A percentile compares a stretch with the other conserved stretches of the same genome.
These are phyloP conservation scores for Phytophthora pseudosyringae DNA, from an alignment of 352 stramenopile genomes.

Conservation along the genomic window DNA sequence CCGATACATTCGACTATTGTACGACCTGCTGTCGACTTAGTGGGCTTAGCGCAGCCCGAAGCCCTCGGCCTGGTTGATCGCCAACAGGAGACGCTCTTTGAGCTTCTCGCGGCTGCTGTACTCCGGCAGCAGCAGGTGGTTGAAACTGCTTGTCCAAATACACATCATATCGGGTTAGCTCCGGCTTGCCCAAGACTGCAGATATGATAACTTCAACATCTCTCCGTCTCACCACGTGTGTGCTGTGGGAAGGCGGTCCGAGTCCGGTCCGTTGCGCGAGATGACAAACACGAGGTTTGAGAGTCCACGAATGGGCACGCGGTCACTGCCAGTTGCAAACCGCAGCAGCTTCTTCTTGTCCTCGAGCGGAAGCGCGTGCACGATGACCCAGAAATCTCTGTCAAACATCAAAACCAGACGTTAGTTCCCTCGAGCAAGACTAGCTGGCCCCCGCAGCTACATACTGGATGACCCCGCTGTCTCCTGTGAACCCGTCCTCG, in stretches of 20 bases:
- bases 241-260: conserved; percentile 79
- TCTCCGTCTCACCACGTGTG: conserved; percentile 74
- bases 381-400: conserved; percentile 83
- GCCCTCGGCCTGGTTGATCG: conserved; percentile 86
- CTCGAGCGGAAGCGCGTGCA: conserved; percentile 79
- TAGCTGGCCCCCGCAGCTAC: conserved; percentile 6
- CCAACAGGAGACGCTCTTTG: conserved; percentile 74
- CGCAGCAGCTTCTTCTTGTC: conserved; percentile 89
- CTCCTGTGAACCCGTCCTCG: conserved; percentile 75
- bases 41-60: conserved; percentile 74
- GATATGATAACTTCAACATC: conserved; percentile 6
- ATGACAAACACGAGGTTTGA: conserved; percentile 87
- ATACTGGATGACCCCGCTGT: conserved; percentile 68
- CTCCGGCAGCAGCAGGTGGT: conserved; percentile 87
- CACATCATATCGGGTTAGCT: conserved; percentile 25
- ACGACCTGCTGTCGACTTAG: no score
- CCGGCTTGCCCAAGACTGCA: neutral
- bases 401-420: neutral
- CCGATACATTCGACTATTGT: no score
- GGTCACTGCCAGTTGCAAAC: conserved; percentile 88
- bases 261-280: conserved; percentile 84
- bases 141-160: conserved; percentile 65
- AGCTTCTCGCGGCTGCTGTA: conserved; percentile 84
- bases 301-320: conserved; percentile 82
- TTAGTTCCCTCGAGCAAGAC: neutral